A percentile compares a stretch with the other conserved stretches of the same genome.
phyloP scores from a whole-genome alignment of 73 alveolate species.

The Paramecium tetraurelia region DNA sequence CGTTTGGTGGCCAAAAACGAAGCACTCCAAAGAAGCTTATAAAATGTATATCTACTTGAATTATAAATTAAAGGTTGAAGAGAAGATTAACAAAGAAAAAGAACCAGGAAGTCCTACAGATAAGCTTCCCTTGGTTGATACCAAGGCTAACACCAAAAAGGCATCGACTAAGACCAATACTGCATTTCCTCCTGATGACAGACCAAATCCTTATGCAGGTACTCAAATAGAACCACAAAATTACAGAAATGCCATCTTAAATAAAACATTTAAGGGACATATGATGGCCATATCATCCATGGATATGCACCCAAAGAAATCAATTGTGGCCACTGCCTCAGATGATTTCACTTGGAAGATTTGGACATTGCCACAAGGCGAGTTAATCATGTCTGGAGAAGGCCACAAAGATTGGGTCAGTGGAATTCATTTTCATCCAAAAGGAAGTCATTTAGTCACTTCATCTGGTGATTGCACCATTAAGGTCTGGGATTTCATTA shows the following conservation, averaged over 20 bases:
- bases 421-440: conserved; percentile 98
- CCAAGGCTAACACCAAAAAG: conserved; percentile 69
- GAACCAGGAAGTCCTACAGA: conserved; percentile 67
- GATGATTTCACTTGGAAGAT: conserved; percentile 99
- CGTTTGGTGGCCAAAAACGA: conserved; percentile 93
- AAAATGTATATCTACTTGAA: conserved; percentile 57
- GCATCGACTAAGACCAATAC: conserved; percentile 75
- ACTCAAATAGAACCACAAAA: conserved; percentile 58
- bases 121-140: conserved; percentile 66
- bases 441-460: conserved; percentile 92
- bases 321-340: conserved; percentile 96
- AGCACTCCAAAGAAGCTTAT: conserved; percentile 78
- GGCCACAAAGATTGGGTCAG: conserved; percentile 99
- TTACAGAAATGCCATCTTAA: conserved; percentile 49
- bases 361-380: conserved; percentile 74
- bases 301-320: conserved; percentile 89
- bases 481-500: conserved; percentile 99
- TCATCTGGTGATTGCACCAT: conserved; percentile 98
- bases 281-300: conserved; percentile 93
- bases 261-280: conserved; percentile 93
- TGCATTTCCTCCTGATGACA: conserved; percentile 67
- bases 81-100: conserved; percentile 76
- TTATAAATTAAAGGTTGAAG: not conserved
- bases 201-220: conserved; percentile 70
- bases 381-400: conserved; percentile 99